Percentiles rank a stretch among this genome's conserved stretches.
phyloP scores from a whole-genome alignment of 2,329 filamentous ascomycete genomes.

The Talaromyces piceae region DNA sequence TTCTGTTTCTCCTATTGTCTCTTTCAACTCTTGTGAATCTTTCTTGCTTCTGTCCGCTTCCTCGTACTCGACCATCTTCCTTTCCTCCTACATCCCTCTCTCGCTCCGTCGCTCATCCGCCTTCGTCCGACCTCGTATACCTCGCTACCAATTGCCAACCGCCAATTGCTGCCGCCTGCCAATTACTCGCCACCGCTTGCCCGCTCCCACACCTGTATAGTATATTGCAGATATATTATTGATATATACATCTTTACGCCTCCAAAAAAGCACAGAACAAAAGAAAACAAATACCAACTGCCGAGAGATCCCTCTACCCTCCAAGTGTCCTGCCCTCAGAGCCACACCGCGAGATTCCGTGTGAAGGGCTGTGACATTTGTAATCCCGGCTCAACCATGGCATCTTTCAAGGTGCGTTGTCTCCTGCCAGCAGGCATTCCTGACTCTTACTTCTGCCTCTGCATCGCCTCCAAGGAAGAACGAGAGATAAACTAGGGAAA shows the following conservation, averaged over 20 bases:
- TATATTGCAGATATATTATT: background rate
- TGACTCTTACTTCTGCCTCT: no score
- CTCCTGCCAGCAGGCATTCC: background rate
- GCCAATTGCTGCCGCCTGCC: background rate
- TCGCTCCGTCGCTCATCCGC: slow-evolving; percentile 6
- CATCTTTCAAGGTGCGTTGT: slow-evolving; percentile 32
- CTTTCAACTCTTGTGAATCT: slow-evolving; percentile 13
- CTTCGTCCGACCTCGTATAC: background rate
- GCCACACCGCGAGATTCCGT: slow-evolving; percentile 3
- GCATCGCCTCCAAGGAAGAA: background rate
- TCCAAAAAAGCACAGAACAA: slow-evolving; percentile 14
- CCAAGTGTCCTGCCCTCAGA: slow-evolving; percentile 7
- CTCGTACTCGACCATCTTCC: background rate
- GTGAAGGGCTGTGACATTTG: slow-evolving; percentile 15
- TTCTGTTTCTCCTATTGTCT: slow-evolving; percentile 18
- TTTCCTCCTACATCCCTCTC: slow-evolving; percentile 10
- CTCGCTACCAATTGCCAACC: background rate
- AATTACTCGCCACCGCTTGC: background rate
- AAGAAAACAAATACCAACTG: slow-evolving; percentile 17
- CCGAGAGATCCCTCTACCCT: background rate
- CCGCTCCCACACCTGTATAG: background rate
- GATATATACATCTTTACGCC: slow-evolving; percentile 9
- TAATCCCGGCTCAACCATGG: slow-evolving; percentile 26
- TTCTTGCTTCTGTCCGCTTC: slow-evolving; percentile 5
- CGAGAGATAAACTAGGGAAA: background rate